A percentile compares a stretch with the other conserved stretches of the same genome.
Evolutionary conservation across 2,329 filamentous ascomycete genomes (phyloP).

Genomic region (Talaromyces sp.): DNA sequence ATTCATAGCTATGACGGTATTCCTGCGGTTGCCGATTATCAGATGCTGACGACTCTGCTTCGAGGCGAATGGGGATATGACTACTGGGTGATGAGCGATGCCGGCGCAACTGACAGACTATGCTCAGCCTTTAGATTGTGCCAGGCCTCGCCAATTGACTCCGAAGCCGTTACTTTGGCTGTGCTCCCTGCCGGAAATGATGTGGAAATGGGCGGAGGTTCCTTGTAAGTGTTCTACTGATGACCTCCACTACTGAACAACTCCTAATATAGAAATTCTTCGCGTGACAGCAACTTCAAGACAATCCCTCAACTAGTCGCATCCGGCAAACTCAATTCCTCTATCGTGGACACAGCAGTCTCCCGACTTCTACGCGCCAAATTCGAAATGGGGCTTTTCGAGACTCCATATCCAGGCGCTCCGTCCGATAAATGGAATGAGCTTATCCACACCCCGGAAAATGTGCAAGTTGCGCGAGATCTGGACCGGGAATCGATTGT

Average conservation of each 20-base stretch:
- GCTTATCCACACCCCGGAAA: slow-evolving; percentile 62
- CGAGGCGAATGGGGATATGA: slow-evolving; percentile 71
- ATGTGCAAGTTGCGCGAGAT: slow-evolving; percentile 59
- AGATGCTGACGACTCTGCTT: slow-evolving; percentile 67
- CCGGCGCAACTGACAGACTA: slow-evolving; percentile 68
- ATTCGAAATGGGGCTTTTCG: slow-evolving; percentile 69
- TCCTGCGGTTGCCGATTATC: slow-evolving; percentile 64
- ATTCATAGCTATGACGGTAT: slow-evolving; percentile 62
- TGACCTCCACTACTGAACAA: neutral
- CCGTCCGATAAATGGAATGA: slow-evolving; percentile 55
- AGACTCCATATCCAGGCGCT: slow-evolving; percentile 64
- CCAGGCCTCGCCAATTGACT: slow-evolving; percentile 59
- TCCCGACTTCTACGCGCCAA: slow-evolving; percentile 65
- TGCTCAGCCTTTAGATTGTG: slow-evolving; percentile 66
- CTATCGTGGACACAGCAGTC: slow-evolving; percentile 65
- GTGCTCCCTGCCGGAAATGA: slow-evolving; percentile 68
- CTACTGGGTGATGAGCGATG: slow-evolving; percentile 65
- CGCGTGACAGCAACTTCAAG: slow-evolving; percentile 56
- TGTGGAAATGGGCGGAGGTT: slow-evolving; percentile 73
- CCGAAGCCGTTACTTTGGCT: slow-evolving; percentile 62
- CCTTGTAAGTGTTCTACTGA: slow-evolving; percentile 47
- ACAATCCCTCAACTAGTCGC: slow-evolving; percentile 65
- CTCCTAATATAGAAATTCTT: neutral
- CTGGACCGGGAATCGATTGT: slow-evolving; percentile 65
- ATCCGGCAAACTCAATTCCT: slow-evolving; percentile 59